Evolutionary conservation across 192 early-diverging fungal genomes (phyloP), one percentile per base, ranked within the genome.

Genomic region (Backusella macrospora): DNA sequence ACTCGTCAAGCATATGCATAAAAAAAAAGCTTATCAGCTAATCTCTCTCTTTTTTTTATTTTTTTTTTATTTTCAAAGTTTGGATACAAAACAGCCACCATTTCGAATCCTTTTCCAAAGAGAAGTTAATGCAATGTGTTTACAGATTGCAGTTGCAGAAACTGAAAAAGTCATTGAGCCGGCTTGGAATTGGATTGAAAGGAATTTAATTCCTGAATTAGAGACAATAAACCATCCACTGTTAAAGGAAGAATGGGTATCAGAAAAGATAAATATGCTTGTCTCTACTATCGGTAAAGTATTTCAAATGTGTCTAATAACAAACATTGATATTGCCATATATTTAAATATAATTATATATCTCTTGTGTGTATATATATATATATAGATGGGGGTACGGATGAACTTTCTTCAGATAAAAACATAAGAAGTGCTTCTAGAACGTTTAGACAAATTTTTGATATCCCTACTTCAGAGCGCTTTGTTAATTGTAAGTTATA

Each of bases 111-210:
- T 97, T 3, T 92, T 95, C 75, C 88, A 89, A 45, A 84, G 89
- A 49, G 83, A 86, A 7, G 70, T 84, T 7, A 74, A 80, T 29
- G 79, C 84, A n/a, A 80, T 79, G 37, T 89, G 86, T n/a, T 86
- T 96, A 42, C 87, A 95, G 74, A 85, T 98, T 63, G 95, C 93
- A 5, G 95, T 93, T 13, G 92, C 90, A 55, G 95, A 98, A 79
- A 85, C 89, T 4, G 82, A 90, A 48, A 94, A 92, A 68, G 90
- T 86, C 29, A 94, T 94, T n/a, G 92, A 96, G 26, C 82, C 88
- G 12, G 94, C 96, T 73, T 99, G 97, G 97, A 79, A 71, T 42
- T 99, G 96, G 96, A 86, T 97, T 10, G 85, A 93, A 82, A 93
- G 95, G 15, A 95, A 95, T 78, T 87, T 98, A 4, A 81, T 90